phyloP scores from a whole-genome alignment of 2,329 filamentous ascomycete genomes.

The Aspergillus novofumigatus region DNA sequence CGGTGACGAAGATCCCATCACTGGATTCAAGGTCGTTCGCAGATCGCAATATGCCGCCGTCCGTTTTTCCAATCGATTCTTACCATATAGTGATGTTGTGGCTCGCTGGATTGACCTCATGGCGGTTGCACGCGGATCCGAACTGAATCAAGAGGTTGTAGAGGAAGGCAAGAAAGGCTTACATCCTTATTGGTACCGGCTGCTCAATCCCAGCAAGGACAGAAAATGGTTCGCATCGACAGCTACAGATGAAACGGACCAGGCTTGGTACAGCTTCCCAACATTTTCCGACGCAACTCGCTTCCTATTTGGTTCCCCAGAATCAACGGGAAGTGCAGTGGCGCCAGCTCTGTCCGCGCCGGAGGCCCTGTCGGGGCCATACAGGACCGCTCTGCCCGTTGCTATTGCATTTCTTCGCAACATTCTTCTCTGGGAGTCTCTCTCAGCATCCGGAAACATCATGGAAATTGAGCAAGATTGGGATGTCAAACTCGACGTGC shows the following conservation, averaged over 20 bases:
- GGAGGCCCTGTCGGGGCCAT: conserved; percentile 24
- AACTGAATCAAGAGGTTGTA: conserved; percentile 74
- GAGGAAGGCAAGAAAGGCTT: conserved; percentile 89
- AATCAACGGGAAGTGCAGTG: conserved; percentile 20
- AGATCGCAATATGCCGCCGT: conserved; percentile 78
- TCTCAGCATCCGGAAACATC: conserved; percentile 41
- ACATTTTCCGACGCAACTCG: conserved; percentile 32
- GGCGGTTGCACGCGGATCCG: conserved; percentile 60
- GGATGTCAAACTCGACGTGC: conserved; percentile 72
- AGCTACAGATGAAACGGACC: conserved; percentile 52
- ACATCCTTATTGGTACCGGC: conserved; percentile 69
- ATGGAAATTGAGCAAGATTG: conserved; percentile 71
- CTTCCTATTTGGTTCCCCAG: conserved; percentile 27
- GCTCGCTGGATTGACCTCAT: conserved; percentile 87
- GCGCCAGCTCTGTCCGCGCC: conserved; percentile 33
- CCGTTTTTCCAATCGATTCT: conserved; percentile 83
- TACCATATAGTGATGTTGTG: conserved; percentile 72
- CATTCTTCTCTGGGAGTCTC: conserved; percentile 56
- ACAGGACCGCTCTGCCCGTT: conserved; percentile 57
- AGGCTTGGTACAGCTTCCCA: conserved; percentile 38
- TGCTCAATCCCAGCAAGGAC: conserved; percentile 53
- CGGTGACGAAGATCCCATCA: conserved; percentile 36
- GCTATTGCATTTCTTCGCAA: conserved; percentile 66
- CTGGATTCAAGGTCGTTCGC: conserved; percentile 50
- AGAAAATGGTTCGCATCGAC: conserved; percentile 40